phyloP scores from a whole-genome alignment of 306 rosid species.

The Trifolium subterraneum region DNA sequence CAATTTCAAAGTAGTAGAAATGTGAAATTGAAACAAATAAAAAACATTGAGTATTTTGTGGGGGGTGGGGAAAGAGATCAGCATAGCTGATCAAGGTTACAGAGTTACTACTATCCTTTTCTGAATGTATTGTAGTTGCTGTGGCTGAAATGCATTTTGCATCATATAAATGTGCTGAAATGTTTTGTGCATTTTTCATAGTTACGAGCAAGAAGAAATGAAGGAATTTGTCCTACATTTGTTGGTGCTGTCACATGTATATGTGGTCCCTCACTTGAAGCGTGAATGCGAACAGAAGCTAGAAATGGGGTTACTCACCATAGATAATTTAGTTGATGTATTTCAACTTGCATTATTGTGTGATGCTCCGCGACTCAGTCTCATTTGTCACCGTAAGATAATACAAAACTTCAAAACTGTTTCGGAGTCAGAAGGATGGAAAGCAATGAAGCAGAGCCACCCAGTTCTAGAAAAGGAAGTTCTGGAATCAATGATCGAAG shows the following conservation, averaged over 20 bases:
- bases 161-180: conserved; percentile 7
- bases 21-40: background rate
- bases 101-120: background rate
- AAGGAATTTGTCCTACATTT: conserved; percentile 63
- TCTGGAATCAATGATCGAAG: conserved; percentile 54
- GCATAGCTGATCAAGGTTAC: conserved; percentile 1
- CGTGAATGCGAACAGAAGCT: conserved; percentile 64
- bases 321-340: conserved; percentile 71
- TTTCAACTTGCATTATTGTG: conserved; percentile 86
- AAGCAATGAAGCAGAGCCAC: conserved; percentile 73
- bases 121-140: background rate
- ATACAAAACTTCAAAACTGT: conserved; percentile 61
- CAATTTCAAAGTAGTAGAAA: conserved; percentile 3
- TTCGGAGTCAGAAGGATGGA: conserved; percentile 77
- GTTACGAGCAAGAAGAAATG: conserved; percentile 77
- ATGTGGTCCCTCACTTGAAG: conserved; percentile 77
- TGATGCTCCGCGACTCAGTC: conserved; percentile 80
- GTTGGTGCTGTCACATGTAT: conserved; percentile 81
- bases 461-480: conserved; percentile 73
- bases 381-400: conserved; percentile 77
- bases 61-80: background rate
- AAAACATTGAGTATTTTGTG: background rate
- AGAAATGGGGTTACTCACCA: conserved; percentile 56
- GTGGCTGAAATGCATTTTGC: background rate
- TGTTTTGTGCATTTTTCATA: conserved; percentile 24